Evolutionary conservation across 2,329 filamentous ascomycete species (phyloP), one percentile per base, ranked within the genome.

Genomic region (Aspergillus brasiliensis): DNA sequence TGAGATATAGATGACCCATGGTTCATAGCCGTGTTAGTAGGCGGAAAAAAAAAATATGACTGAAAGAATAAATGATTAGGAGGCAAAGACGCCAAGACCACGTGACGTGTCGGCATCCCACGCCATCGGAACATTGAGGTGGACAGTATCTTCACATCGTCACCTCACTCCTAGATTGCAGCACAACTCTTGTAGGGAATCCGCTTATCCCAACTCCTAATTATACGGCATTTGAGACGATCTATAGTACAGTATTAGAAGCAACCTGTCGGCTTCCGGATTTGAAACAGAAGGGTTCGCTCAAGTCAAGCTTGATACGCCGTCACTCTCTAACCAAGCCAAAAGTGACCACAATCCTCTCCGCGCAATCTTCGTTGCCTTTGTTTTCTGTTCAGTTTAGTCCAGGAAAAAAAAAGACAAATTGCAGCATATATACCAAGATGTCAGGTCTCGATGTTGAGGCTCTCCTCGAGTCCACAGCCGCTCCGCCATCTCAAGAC

Each of bases 381-480:
- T 59, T 34, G 31, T 34, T 65, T 59, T 61, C 57, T 60, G 56
- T 56, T 64, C 68, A 60, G 49, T 51, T 65, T 60, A 62, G 62
- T 63, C 61, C 64, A 70, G 69, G 66, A 34, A 62, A 67, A 66
- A 34, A 62, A 67, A 66, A 69, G 67, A 63, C 60, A 46, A 56
- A 56, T 59, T 34, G 31, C 61, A 66, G 62, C 61, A 67, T 64
- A 64, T 65, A 62, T 34, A 55, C 70, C 77, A 81, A 68, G 68
- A 89, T 89, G 87, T 87, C 87, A 74, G 84, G 83, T 76, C 81
- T 89, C 68, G 92, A 96, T 74, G 91, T 97, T 70, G 93, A 97
- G 83, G 91, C 92, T 67, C 85, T 97, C 66, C 87, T 97, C 68
- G 92, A 97, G 78, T 91, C 90, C 54, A 91, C 91, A 64, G 91